Evolutionary conservation across 140 eudicot species (phyloP), one percentile per base, ranked within the genome.

Genomic region (Oenanthe javanica): DNA sequence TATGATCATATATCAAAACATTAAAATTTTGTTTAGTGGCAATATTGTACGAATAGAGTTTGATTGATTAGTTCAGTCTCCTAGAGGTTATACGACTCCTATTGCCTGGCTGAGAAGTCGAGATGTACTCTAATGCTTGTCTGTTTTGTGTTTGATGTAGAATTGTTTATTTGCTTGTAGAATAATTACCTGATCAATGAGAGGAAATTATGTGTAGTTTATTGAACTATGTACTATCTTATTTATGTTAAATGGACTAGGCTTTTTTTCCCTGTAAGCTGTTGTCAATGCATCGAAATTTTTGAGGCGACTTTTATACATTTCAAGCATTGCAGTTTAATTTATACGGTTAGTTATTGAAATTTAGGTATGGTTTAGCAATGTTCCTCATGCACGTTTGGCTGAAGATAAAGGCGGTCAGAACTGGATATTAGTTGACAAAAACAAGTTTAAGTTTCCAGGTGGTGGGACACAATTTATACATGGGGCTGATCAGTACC

Each of bases 391-490:
- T 84, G 90, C 97, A 55, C 93, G 92, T 75, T 87, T 95, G 18
- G 99, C 91, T 77, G 99, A 95, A 85, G 93, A 90, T 81, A 95
- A 95, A 81, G 99, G 99, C 52, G 99, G 99, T 47, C 99, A 95
- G 80, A 94, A 95, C 64, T 95, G 99, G 99, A 88, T 95, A 61
- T 43, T 83, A 9, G 89, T 90, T 64, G 92, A 89, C 84, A 92
- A 95, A 85, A 89, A 92, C 81, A 95, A 95, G 66, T 95, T 95
- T 79, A 95, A 89, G 90, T 95, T 95, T 86, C 99, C 99, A 9
- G 99, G 99, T 83, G 99, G 99, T 64, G 99, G 99, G 75, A 95
- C 99, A 47, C 99, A 95, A 87, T 95, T 95, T 80, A 95, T 95
- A 50, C 99, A 95, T 31, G 99, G 99, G 67, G 99, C 99, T n/a